Evolutionary conservation across 805 yeast genomes (phyloP).

Genomic region (Lachancea meyersii): DNA sequence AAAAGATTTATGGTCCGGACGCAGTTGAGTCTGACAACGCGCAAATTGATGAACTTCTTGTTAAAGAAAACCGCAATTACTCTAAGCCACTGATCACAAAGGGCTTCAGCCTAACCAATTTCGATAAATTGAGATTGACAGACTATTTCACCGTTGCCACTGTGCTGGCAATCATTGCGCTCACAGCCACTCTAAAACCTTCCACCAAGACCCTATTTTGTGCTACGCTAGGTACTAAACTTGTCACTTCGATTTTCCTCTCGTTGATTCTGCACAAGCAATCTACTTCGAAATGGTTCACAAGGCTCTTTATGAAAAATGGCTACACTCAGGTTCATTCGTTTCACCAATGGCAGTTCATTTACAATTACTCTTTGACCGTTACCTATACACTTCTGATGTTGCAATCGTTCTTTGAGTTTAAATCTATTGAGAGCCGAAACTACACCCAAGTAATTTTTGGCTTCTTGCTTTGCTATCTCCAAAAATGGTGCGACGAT

Average conservation of each 20-base stretch:
- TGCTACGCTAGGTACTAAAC: constrained; percentile 42
- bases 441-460: constrained; percentile 41
- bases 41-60: constrained; percentile 31
- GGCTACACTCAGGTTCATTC: constrained; percentile 62
- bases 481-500: constrained; percentile 64
- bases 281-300: constrained; percentile 55
- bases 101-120: constrained; percentile 43
- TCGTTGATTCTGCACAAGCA: constrained; percentile 51
- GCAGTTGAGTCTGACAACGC: constrained; percentile 32
- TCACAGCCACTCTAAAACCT: constrained; percentile 30
- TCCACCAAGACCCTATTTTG: constrained; percentile 31
- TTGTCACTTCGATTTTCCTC: constrained; percentile 45
- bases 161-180: constrained; percentile 36
- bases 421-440: constrained; percentile 18
- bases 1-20: constrained; percentile 60
- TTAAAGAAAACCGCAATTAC: constrained; percentile 38
- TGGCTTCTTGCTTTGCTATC: constrained; percentile 47
- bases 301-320: constrained; percentile 55
- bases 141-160: constrained; percentile 50
- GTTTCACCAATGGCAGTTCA: constrained; percentile 64
- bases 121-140: constrained; percentile 55
- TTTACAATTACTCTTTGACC: constrained; percentile 48
- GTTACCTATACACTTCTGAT: constrained; percentile 52
- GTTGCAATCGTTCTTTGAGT: constrained; percentile 34
- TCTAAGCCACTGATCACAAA: constrained; percentile 52